These are phyloP conservation scores for Kwoniella dendrophila DNA, from an alignment of 768 basidiomycete genomes.

Conservation along the genomic window DNA sequence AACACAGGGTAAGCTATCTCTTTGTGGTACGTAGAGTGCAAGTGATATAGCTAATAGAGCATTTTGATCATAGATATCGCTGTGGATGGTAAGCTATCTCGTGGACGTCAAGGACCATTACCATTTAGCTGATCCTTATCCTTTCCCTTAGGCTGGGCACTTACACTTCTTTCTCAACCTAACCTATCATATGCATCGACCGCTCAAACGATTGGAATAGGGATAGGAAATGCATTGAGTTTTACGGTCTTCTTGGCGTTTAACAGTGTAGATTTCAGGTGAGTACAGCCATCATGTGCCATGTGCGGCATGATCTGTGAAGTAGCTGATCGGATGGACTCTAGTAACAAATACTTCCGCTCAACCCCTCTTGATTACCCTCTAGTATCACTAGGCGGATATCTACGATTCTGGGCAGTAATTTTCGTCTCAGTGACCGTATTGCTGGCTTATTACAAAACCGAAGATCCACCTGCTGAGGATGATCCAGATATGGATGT, in stretches of 20 bases:
- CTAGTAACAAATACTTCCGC: conserved; percentile 60
- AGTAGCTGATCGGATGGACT: conserved; percentile 16
- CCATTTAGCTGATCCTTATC: not conserved
- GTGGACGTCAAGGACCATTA: not conserved
- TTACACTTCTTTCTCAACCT: conserved; percentile 75
- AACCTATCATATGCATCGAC: conserved; percentile 96
- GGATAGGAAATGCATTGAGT: conserved; percentile 90
- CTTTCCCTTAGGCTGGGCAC: conserved; percentile 56
- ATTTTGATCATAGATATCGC: conserved; percentile 80
- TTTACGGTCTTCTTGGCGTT: conserved; percentile 97
- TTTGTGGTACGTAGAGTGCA: not conserved
- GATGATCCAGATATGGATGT: conserved; percentile 87
- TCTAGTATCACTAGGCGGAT: conserved; percentile 66
- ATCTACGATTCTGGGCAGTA: conserved; percentile 82
- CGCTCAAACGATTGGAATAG: conserved; percentile 95
- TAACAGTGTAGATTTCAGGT: conserved; percentile 91
- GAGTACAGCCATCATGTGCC: conserved; percentile 24
- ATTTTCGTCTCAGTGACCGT: conserved; percentile 80
- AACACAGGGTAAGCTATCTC: conserved; percentile 73
- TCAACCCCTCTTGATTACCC: conserved; percentile 56
- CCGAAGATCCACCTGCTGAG: conserved; percentile 77
- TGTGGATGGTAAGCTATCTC: conserved; percentile 69
- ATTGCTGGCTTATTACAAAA: conserved; percentile 84
- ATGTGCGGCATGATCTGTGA: not conserved
- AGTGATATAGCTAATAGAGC: conserved; percentile 53